A percentile compares a stretch with the other conserved stretches of the same genome.
These are phyloP conservation scores for Abortiporus biennis DNA, from an alignment of 1,284 basidiomycete species.

Conservation along the genomic window DNA sequence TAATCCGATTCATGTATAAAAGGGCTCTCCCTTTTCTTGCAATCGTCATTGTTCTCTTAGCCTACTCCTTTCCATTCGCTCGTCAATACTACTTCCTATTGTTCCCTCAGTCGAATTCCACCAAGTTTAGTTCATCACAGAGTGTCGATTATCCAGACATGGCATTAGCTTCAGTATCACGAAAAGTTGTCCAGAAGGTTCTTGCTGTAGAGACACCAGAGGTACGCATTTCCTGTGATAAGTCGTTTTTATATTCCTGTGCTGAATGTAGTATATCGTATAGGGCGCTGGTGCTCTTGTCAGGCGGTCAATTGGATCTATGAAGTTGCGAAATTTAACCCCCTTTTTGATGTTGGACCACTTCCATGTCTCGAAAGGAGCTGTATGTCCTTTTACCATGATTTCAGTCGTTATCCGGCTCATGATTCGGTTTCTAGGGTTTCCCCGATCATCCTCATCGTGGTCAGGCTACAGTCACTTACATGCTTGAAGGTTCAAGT, in stretches of 20 bases:
- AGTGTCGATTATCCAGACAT: conserved; percentile 13
- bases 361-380: conserved; percentile 59
- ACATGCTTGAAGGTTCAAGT: conserved; percentile 85
- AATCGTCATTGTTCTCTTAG: conserved; percentile 6
- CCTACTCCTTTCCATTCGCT: conserved; percentile 6
- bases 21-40: not conserved
- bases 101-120: not conserved
- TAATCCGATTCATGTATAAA: conserved; percentile 1
- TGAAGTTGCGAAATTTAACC: conserved; percentile 71
- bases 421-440: conserved; percentile 32
- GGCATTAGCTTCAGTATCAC: conserved; percentile 40
- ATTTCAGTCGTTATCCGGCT: conserved; percentile 3
- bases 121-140: not conserved
- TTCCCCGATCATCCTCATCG: conserved; percentile 88
- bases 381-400: conserved; percentile 34
- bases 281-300: conserved; percentile 85
- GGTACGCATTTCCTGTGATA: conserved; percentile 28
- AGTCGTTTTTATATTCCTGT: too few species aligned
- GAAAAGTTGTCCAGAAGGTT: conserved; percentile 70
- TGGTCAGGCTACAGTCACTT: conserved; percentile 85
- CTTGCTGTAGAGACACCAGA: conserved; percentile 79
- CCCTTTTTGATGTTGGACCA: conserved; percentile 91
- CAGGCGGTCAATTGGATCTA: conserved; percentile 83
- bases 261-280: not conserved
- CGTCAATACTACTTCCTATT: conserved; percentile 5